A percentile compares a stretch with the other conserved stretches of the same genome.
Evolutionary conservation across 805 yeast genomes (phyloP).

Genomic region (Blastobotrys chiropterorum): DNA sequence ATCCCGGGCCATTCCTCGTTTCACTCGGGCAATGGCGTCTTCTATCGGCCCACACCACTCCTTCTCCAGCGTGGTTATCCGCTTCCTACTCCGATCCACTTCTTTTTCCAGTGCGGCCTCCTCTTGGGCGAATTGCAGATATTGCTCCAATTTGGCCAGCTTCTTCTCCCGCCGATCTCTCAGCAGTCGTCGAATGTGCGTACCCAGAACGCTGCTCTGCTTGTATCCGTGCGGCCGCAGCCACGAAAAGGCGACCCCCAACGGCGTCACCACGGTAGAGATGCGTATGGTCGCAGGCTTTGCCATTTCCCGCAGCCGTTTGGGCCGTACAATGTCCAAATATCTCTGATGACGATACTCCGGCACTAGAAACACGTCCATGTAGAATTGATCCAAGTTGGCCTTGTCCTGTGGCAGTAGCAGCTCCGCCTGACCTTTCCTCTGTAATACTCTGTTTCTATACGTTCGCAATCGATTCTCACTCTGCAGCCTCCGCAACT

Average conservation of each 20-base stretch:
- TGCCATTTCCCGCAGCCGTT: background rate
- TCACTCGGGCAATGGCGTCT: background rate
- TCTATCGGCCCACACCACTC: slow-evolving; percentile 5
- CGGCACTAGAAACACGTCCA: slow-evolving; percentile 6
- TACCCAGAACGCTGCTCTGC: background rate
- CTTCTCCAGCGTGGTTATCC: background rate
- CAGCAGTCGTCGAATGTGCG: background rate
- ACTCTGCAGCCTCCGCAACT: background rate
- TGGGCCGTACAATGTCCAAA: background rate
- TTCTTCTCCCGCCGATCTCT: background rate
- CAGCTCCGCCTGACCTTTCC: background rate
- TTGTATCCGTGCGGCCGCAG: background rate
- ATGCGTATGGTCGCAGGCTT: background rate
- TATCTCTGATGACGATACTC: background rate
- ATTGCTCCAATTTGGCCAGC: background rate
- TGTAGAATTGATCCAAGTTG: slow-evolving; percentile 4
- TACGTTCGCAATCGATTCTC: background rate
- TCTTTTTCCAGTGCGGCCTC: slow-evolving; percentile 9
- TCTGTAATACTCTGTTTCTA: background rate
- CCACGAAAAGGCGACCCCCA: slow-evolving; percentile 3
- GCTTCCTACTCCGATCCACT: background rate
- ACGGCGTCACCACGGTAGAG: background rate
- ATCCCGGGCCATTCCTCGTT: background rate
- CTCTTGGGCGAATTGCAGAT: slow-evolving; percentile 1
- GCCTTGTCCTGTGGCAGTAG: background rate